Base-by-base conservation (phyloP, 139 green algal species). In the Eudorina sp. region DNA sequence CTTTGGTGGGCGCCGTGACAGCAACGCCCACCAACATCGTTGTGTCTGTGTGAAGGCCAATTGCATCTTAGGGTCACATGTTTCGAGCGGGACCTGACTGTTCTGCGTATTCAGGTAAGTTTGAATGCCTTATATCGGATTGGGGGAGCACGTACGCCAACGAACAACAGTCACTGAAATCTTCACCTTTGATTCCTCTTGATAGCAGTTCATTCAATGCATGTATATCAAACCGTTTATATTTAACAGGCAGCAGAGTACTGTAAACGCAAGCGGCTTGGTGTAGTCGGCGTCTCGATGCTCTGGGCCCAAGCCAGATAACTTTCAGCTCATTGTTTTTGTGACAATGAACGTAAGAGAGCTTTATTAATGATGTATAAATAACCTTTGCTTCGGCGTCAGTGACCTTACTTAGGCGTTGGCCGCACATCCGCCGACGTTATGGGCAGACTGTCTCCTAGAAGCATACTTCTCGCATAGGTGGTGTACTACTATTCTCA, bases 21-120 rank as follows among this genome's bases (percentile, higher is more conserved):
- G 66, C 38, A 75, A 48, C 66, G 66, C 66, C 66, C 66, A 46
- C 66, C 66, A 46, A 75, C 31, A 75, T 45, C 66, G 66, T 34
- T 34, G 46, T 34, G 11, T 3, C 19, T 72, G 11, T 40, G 38
- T 5, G 62, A 34, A 7, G 62, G n/a, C 38, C 38, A 9, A 55
- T 13, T 13, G 48, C 13, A 21, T 55, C 11, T 55, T 21, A 13
- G 13, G 48, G 48, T 55, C 48, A 55, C n/a, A 55, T 55, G 48
- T 55, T 55, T 55, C 48, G n/a, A n/a, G n/a, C n/a, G n/a, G n/a
- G n/a, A n/a, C n/a, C n/a, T n/a, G n/a, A n/a, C n/a, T n/a, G n/a
- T n/a, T n/a, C n/a, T n/a, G n/a, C n/a, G n/a, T n/a, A n/a, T n/a
- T 55, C 11, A 55, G 48, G 48, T 21, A 55, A 55, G 48, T 55